Conservation (phyloP, 2,329 filamentous ascomycete species). For the Simplicillium sp. region DNA sequence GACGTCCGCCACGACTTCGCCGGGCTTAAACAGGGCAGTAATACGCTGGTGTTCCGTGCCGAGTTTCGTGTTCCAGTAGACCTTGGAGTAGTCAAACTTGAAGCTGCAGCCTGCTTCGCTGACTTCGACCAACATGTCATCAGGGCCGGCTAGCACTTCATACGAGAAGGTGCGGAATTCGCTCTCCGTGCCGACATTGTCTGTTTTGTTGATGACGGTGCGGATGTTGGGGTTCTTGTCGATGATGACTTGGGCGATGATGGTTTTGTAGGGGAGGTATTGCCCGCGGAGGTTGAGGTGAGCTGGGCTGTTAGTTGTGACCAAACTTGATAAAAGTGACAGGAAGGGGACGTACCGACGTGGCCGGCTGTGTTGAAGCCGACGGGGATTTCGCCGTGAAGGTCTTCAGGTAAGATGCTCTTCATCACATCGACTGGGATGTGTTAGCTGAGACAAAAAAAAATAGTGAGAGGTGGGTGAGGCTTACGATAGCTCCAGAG, state of each 20-base stretch:
- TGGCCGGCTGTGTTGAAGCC: constrained; percentile 88
- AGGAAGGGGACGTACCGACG: constrained; percentile 46
- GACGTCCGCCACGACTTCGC: constrained; percentile 87
- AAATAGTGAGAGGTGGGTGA: background rate
- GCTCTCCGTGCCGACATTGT: constrained; percentile 76
- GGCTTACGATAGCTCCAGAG: constrained; percentile 73
- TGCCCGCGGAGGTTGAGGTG: constrained; percentile 82
- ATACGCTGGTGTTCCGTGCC: constrained; percentile 82
- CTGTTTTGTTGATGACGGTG: constrained; percentile 94
- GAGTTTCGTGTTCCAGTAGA: constrained; percentile 95
- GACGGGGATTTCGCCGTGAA: constrained; percentile 70
- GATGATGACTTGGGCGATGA: constrained; percentile 76
- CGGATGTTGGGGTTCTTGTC: constrained; percentile 79
- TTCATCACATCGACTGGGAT: constrained; percentile 66
- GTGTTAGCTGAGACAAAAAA: constrained; percentile 14
- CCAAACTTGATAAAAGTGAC: background rate
- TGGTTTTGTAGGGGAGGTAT: constrained; percentile 74
- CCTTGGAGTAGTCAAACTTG: constrained; percentile 86
- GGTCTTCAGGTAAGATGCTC: constrained; percentile 70
- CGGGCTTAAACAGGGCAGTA: constrained; percentile 64
- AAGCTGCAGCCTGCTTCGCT: constrained; percentile 80
- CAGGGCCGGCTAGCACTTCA: constrained; percentile 74
- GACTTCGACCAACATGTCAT: constrained; percentile 76
- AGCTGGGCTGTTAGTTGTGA: constrained; percentile 36
- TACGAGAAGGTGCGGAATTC: constrained; percentile 89